Base-by-base conservation (phyloP, 768 basidiomycete species). In the Calocybe indica region DNA sequence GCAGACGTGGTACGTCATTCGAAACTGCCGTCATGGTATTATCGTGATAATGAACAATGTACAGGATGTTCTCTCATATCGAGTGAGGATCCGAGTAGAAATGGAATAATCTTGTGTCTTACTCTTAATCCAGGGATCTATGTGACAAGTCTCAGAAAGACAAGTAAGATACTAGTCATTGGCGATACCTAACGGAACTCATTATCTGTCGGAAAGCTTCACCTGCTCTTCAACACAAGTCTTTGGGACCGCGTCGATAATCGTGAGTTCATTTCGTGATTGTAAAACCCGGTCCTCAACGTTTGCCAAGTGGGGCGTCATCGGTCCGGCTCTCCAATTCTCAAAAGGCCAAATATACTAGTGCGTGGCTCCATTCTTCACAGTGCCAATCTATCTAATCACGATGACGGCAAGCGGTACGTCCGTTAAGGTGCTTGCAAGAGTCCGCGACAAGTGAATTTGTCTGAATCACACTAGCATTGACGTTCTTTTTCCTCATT, bases 401-500 rank as follows among this genome's bases (percentile, higher is more conserved):
- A 31, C n/a, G 37, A 32, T 28, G 63, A 62, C 48, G 58, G 63
- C 57, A 35, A 43, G 46, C 28, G 40, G 10, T 9, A 22, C 22
- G 22, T 22, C 22, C 22, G 22, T 22, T 22, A 22, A 22, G 22
- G 22, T 22, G 22, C 4, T 22, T 22, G 22, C 22, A 22, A 4
- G 22, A 22, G 22, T 22, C 22, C 22, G 1, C 22, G 22, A 22
- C 22, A 22, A 22, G 22, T 32, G 13, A 15, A 22, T 48, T 15
- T 47, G 6, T 11, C 31, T 36, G 3, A 11, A 28, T 31, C 10
- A 7, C 32, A 22, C 1, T 15, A 78, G 82, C 73, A 4, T 64
- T 90, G 14, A 60, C 78, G 12, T 81, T 79, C 49, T 89, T 88
- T 67, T 91, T 92, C 70, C 64, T 87, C 43, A 69, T 85, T 37